Conservation (phyloP, 208 protist species). For the Angomonas ambiguus region DNA sequence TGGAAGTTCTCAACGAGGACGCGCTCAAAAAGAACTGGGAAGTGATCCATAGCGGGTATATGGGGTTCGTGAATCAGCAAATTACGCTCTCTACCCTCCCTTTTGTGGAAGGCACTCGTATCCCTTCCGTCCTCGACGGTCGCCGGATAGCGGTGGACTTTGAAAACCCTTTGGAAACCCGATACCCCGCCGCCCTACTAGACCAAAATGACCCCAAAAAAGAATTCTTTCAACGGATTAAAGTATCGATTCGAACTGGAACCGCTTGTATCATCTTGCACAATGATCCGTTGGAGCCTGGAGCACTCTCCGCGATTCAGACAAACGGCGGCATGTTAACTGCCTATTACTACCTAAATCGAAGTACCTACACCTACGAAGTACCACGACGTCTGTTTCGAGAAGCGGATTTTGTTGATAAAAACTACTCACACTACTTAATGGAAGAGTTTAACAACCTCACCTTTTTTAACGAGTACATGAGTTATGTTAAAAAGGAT, state of each 20-base stretch:
- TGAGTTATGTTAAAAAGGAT: neutral
- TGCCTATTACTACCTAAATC: neutral
- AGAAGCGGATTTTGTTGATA: neutral
- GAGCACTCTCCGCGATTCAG: neutral
- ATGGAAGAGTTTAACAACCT: neutral
- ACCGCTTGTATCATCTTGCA: neutral
- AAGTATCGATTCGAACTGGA: neutral
- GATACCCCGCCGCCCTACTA: neutral
- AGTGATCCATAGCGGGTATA: neutral
- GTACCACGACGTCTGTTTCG: neutral
- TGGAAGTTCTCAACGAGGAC: neutral
- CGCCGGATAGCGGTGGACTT: neutral
- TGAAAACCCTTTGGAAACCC: neutral
- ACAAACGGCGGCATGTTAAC: neutral
- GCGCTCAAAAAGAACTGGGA: neutral
- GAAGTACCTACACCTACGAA: neutral
- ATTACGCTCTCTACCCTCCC: neutral
- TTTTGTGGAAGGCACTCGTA: neutral
- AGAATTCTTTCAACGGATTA: neutral
- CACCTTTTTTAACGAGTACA: neutral
- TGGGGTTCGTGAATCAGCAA: neutral
- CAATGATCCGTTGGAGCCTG: neutral
- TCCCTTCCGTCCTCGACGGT: neutral
- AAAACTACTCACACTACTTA: neutral
- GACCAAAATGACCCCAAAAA: neutral